phyloP scores from a whole-genome alignment of 305 asterid species.

The Fraxinus floribunda region DNA sequence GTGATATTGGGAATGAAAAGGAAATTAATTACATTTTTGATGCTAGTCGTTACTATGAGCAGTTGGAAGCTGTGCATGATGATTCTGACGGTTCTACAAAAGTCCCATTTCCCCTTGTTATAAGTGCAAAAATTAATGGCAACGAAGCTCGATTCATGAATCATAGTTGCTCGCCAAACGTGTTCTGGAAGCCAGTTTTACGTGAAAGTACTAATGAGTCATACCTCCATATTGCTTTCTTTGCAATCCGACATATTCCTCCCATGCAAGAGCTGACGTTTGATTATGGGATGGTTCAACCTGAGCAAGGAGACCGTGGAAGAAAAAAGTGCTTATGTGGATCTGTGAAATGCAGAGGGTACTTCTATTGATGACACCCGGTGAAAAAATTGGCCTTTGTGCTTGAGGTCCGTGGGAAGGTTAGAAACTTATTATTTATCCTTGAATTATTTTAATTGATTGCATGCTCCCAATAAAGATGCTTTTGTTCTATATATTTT shows the following conservation, averaged over 20 bases:
- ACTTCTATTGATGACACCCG: conserved; percentile 49
- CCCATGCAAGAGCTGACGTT: conserved; percentile 89
- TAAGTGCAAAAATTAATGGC: conserved; percentile 67
- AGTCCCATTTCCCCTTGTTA: conserved; percentile 60
- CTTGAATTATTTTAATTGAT: not conserved
- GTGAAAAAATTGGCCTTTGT: conserved; percentile 15
- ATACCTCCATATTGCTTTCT: conserved; percentile 76
- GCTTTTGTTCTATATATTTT: not conserved
- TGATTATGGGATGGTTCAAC: conserved; percentile 66
- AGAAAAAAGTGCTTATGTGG: conserved; percentile 81
- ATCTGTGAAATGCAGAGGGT: conserved; percentile 70
- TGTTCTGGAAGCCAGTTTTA: conserved; percentile 74
- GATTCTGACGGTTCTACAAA: conserved; percentile 35
- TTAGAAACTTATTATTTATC: conserved; percentile 21
- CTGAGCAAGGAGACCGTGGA: conserved; percentile 52
- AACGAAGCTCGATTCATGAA: conserved; percentile 90
- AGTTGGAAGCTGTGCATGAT: conserved; percentile 49
- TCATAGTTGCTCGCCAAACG: conserved; percentile 85
- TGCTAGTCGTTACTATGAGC: conserved; percentile 68
- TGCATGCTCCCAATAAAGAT: not conserved
- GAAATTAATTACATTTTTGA: conserved; percentile 64
- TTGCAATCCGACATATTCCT: conserved; percentile 77
- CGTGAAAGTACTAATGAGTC: conserved; percentile 60
- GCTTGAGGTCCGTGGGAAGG: conserved; percentile 32
- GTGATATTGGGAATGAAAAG: conserved; percentile 40